Percentiles rank a stretch among this genome's conserved stretches.
phyloP scores from a whole-genome alignment of 225 moss, liverwort and hornwort genomes.

The Asterella californica region DNA sequence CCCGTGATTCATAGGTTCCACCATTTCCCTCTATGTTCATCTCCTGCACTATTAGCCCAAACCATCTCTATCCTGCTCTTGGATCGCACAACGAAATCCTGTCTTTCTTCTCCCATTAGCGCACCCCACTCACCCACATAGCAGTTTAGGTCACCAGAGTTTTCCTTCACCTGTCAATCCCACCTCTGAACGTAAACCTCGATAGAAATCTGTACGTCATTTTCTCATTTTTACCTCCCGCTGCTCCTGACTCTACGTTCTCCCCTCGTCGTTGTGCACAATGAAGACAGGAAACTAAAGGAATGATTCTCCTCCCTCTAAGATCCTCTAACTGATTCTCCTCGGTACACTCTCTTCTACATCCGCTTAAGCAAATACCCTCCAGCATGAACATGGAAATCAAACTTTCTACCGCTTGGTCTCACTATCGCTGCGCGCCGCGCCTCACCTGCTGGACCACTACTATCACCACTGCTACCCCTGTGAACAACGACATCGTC shows the following conservation, averaged over 20 bases:
- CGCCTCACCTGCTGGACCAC: not conserved
- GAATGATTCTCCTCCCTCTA: not conserved
- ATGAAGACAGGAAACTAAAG: not conserved
- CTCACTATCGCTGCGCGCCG: not conserved
- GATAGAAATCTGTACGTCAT: not conserved
- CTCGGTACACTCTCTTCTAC: not conserved
- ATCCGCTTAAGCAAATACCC: not conserved
- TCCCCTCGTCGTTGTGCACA: not conserved
- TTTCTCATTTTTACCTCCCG: not conserved
- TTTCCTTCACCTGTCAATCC: not conserved
- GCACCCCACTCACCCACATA: not conserved
- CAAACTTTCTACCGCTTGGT: not conserved
- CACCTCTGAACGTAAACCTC: not conserved
- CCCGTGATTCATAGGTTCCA: slow-evolving; percentile 6
- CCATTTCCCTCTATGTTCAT: slow-evolving; percentile 19
- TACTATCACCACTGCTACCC: not conserved
- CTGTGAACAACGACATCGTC: not conserved
- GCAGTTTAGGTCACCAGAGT: slow-evolving; percentile 21
- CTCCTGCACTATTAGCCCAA: slow-evolving; percentile 6
- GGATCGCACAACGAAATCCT: not conserved
- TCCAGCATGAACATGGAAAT: not conserved
- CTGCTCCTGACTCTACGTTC: not conserved
- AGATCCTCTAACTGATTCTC: not conserved
- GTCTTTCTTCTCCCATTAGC: not conserved
- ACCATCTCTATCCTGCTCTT: slow-evolving; percentile 8